Evolutionary conservation across 75 land plant genomes (phyloP), one percentile per base, ranked within the genome.

Genomic region (Pinus albicaulis): DNA sequence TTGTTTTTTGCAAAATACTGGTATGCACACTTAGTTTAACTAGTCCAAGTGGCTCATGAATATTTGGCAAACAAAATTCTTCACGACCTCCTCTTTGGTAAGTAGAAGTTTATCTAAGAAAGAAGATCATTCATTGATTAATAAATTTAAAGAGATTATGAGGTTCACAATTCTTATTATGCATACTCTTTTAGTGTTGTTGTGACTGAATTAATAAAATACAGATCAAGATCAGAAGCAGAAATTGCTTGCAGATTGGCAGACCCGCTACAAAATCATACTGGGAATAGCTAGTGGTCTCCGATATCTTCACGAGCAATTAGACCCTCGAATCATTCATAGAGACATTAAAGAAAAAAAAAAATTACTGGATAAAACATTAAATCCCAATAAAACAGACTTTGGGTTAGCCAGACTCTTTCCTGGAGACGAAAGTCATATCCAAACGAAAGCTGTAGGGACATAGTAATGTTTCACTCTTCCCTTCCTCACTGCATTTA

Each of bases 51-150:
- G n/a, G 80, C 74, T 28, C 74, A 72, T 19, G 80, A 78, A 62
- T 78, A 77, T 69, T 55, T 77, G 24, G 8, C 25, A 5, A 77
- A 77, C 63, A 31, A 77, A 25, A 77, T 74, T 23, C 55, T 77
- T 1, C 34, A 77, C 48, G 5, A 11, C 7, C 25, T 52, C 24
- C 25, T 77, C 1, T 77, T 77, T 13, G 78, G 78, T 77, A 69
- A 69, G 11, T 26, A 25, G 13, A 13, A 6, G 0, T 12, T 25
- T 4, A 13, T 3, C 4, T 16, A 13, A 12, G 12, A 14, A 3
- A 25, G 13, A 4, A 4, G 2, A 12, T 26, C 3, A 11, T 1
- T 3, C 2, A n/a, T 61, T 61, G 16, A 3, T 4, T 14, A 2
- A 3, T 25, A 25, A 11, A 25, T 61, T 25, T 10, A n/a, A 61